These are phyloP conservation scores for Alloteropsis semialata DNA, from an alignment of 176 grass and related monocot species.

Conservation along the genomic window DNA sequence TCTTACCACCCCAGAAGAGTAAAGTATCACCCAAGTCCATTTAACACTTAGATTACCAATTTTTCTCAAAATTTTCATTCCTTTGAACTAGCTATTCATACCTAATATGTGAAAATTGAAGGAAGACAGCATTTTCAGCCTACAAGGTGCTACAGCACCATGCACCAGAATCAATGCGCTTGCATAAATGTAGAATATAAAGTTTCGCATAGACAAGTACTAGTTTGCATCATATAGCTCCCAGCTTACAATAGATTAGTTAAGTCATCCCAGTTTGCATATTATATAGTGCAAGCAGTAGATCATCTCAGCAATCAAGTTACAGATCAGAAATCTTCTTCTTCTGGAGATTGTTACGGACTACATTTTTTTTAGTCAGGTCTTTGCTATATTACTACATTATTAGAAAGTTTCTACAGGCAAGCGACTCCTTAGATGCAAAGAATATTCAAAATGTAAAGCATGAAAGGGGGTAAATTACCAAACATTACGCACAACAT, in stretches of 20 bases:
- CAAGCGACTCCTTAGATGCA: not conserved
- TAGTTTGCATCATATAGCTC: not conserved
- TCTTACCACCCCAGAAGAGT: not conserved
- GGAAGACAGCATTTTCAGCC: not conserved
- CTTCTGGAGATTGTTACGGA: not conserved
- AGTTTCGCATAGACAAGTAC: not conserved
- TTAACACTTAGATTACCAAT: not conserved
- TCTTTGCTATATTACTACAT: not conserved
- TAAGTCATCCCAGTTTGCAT: not conserved
- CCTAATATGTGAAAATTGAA: not conserved
- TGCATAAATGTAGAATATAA: not conserved
- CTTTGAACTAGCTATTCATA: not conserved
- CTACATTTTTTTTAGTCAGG: not conserved
- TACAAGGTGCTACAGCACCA: not conserved
- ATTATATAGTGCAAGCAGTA: not conserved
- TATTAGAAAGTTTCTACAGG: not conserved
- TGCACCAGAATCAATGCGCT: not conserved
- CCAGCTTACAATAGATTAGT: not conserved
- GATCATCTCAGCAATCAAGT: not conserved
- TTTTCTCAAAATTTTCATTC: not conserved
- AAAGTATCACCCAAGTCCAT: not conserved
- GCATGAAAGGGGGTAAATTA: not conserved
- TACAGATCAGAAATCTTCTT: not conserved
- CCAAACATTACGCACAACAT: not conserved
- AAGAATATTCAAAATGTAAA: not conserved